These are phyloP conservation scores for Erysiphe pulchra DNA, from an alignment of 2,329 filamentous ascomycete genomes.

Conservation along the genomic window DNA sequence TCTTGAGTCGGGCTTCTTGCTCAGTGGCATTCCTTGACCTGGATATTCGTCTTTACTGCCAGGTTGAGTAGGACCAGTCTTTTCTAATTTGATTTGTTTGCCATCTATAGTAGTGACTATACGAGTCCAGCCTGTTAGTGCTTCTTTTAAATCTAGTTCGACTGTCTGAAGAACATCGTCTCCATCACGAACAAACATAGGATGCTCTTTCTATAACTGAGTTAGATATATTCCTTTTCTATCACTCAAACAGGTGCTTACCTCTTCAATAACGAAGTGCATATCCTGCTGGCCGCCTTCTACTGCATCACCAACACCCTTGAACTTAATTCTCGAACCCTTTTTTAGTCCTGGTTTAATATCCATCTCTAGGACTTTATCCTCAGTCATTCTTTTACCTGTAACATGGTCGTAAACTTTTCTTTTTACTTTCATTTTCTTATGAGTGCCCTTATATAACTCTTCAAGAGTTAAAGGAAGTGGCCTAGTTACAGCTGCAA, in stretches of 20 bases:
- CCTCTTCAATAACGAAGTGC: slow-evolving; percentile 86
- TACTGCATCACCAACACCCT: slow-evolving; percentile 90
- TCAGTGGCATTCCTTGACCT: slow-evolving; percentile 75
- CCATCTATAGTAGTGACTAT: slow-evolving; percentile 88
- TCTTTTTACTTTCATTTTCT: slow-evolving; percentile 96
- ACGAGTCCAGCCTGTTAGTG: slow-evolving; percentile 75
- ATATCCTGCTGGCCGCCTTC: slow-evolving; percentile 89
- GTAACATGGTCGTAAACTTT: slow-evolving; percentile 68
- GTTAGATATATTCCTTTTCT: slow-evolving; percentile 17
- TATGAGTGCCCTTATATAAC: slow-evolving; percentile 60
- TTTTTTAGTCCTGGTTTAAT: slow-evolving; percentile 93
- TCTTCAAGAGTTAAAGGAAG: slow-evolving; percentile 69
- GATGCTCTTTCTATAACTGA: slow-evolving; percentile 49
- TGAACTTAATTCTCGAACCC: slow-evolving; percentile 95
- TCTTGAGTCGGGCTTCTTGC: slow-evolving; percentile 62
- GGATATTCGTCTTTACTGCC: slow-evolving; percentile 64
- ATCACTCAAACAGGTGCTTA: slow-evolving; percentile 21
- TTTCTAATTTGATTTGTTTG: slow-evolving; percentile 56
- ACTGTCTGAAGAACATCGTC: slow-evolving; percentile 64
- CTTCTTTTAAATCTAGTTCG: slow-evolving; percentile 74
- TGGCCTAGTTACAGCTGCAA: slow-evolving; percentile 71
- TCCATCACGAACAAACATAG: slow-evolving; percentile 61
- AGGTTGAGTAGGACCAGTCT: slow-evolving; percentile 63
- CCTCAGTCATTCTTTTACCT: slow-evolving; percentile 64
- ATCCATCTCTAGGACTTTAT: slow-evolving; percentile 77